Base-by-base conservation (phyloP, 2,329 filamentous ascomycete species). In the Aspergillus fischeri region DNA sequence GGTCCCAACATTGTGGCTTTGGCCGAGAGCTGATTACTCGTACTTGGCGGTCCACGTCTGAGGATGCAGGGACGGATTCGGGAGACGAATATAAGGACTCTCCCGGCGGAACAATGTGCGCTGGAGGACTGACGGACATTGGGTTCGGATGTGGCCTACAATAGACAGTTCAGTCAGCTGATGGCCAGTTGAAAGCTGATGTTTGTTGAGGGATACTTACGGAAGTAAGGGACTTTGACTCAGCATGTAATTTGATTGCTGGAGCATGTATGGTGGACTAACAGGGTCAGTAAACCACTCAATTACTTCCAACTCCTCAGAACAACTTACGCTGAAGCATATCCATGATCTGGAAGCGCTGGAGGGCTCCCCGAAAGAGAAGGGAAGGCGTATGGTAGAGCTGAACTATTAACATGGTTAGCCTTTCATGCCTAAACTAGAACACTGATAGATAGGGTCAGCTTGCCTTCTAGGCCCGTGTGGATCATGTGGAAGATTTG, bases 1-100 rank as follows among this genome's bases (percentile, higher is more conserved):
- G 93, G 60, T 97, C 93, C 90, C 91, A 97, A 75, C 93, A 97
- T 72, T 96, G 91, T 49, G 92, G 92, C 77, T 96, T 96, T n/a
- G 91, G 91, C 63, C 90, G 84, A 65, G 86, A 87, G 72, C 89
- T 88, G 20, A 92, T 81, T 17, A 92, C 85, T 58, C 89, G 82
- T 42, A 90, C 86, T 63, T 85, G 73, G 50, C 75, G 75, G 27
- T 75, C 72, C n/a, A 68, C 68, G 24, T 76, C 75, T 55, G 74
- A 68, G 9, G 70, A 61, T 29, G 63, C 52, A 6, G 63, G 60
- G 1, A 62, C 54, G 29, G 68, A 63, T 29, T 70, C 64, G 35
- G 70, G 57, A 8, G 67, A 64, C 10, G 68, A 66, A 52, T 70
- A 73, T 7, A 66, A 58, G 24, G 67, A 60, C 11, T 68, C 66